Evolutionary conservation across 75 land plant species (phyloP), one percentile per base, ranked within the genome.

Genomic region (Picea glauca): DNA sequence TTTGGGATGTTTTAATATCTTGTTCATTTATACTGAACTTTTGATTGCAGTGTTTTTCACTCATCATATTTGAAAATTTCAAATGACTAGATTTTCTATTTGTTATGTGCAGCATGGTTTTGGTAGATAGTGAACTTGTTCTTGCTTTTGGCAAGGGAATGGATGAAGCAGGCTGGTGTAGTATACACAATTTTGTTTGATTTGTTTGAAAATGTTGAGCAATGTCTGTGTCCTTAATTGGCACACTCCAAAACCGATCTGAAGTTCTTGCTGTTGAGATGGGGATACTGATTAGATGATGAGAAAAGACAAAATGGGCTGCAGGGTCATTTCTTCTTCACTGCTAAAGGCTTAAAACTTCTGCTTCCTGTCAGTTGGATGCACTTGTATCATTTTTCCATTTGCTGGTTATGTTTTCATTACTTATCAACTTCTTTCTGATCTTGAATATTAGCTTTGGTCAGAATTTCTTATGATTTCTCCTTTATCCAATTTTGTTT

Each of bases 231-330:
- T 68, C 70, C 43, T 66, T 35, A 17, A 15, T 7, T 38, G 46
- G 11, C 43, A 17, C 15, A 6, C 50, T 43, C 46, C 50, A 46
- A 46, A 46, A 46, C 50, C 50, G 50, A 46, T 46, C 50, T 7
- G 50, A 46, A 46, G 50, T 46, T 46, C 50, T 46, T 0, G 50
- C 50, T 7, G 50, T 46, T 46, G 50, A 46, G 46, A 43, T 5
- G 3, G 46, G 46, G 46, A 43, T 43, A 43, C 46, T 43, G 46
- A 43, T 43, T 43, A 43, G 46, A 43, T 43, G 46, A 43, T 43
- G 43, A 66, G 72, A 68, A 68, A 40, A 40, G 50, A 70, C 50
- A 40, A 70, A 70, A 40, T 70, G 23, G 18, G 50, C 43, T 43
- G 9, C 9, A 40, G 18, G 13, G 66, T 11, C 1, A 63, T 64